phyloP scores from a whole-genome alignment of 2,329 filamentous ascomycete genomes.

The Fusarium beomiforme region DNA sequence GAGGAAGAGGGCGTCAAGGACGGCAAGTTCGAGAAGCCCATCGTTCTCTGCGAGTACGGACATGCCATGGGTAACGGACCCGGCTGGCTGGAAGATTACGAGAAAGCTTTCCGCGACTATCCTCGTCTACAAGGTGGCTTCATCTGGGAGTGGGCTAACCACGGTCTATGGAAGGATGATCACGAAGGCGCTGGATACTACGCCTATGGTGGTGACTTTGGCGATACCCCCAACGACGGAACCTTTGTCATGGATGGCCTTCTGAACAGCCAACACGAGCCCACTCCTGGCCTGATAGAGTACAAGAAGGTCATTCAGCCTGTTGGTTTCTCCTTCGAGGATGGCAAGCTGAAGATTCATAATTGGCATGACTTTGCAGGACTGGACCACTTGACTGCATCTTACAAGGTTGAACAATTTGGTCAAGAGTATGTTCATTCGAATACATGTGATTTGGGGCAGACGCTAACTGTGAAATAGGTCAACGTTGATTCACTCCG shows the following conservation, averaged over 20 bases:
- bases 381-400: slow-evolving; percentile 54
- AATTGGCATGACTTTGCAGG: slow-evolving; percentile 63
- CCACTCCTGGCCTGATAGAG: slow-evolving; percentile 66
- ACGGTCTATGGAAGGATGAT: slow-evolving; percentile 64
- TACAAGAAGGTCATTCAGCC: slow-evolving; percentile 68
- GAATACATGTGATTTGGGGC: rapidly evolving
- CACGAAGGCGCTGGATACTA: slow-evolving; percentile 59
- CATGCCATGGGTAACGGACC: slow-evolving; percentile 81
- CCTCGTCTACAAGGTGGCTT: slow-evolving; percentile 73
- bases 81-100: slow-evolving; percentile 74
- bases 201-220: slow-evolving; percentile 71
- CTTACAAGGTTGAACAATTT: slow-evolving; percentile 57
- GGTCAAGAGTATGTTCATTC: slow-evolving; percentile 50
- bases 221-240: slow-evolving; percentile 67
- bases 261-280: slow-evolving; percentile 62
- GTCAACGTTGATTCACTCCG: slow-evolving; percentile 44
- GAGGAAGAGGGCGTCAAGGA: slow-evolving; percentile 55
- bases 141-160: slow-evolving; percentile 74
- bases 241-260: slow-evolving; percentile 73
- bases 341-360: slow-evolving; percentile 51
- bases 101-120: slow-evolving; percentile 69
- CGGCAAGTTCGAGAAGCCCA: slow-evolving; percentile 63
- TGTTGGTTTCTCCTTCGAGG: slow-evolving; percentile 54
- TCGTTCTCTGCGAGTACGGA: slow-evolving; percentile 67
- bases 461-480: slow-evolving; percentile 11